Evolutionary conservation across 176 grass and related monocot genomes (phyloP), one percentile per base, ranked within the genome.

Genomic region (Guadua angustifolia): DNA sequence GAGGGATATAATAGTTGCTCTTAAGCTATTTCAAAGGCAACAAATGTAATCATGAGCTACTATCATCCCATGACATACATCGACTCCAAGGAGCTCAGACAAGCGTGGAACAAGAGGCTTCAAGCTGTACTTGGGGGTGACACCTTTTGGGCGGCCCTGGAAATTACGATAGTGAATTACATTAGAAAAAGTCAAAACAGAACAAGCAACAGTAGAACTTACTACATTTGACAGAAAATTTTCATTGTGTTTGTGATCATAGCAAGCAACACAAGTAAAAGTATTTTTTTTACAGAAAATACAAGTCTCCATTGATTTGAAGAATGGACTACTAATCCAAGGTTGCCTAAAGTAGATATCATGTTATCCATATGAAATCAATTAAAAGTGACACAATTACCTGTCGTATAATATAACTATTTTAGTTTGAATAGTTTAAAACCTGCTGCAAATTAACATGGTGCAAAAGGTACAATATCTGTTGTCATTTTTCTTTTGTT

Each of bases 121-220:
- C 90, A 98, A 86, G 88, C 93, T 98, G 87, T 88, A 98, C 84
- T 98, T 95, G 15, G 95, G 95, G 67, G 91, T 95, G 55, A 91
- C 85, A 84, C 95, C 95, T 88, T 98, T 98, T 56, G 92, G 95
- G n/a, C 95, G 92, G 21, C 95, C 95, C 95, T 95, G 79, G 8
- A 80, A 80, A 74, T 66, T 47, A 63, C 51, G 62, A 22, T 33
- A 75, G 46, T 15, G 52, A 26, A 49, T 58, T 66, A 65, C 36
- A 46, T 83, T 36, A 88, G 25, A 16, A 67, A 72, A 71, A 29
- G 60, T 6, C 5, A 63, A 63, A 32, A 13, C 7, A 53, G 5
- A 60, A 42, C 57, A 64, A 35, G 2, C 2, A 62, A 51, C 40
- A 42, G 45, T 24, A 5, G 12, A 55, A 12, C 14, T 43, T n/a